Conservation (phyloP, 2,329 filamentous ascomycete genomes). For the Sporothrix curviconia region DNA sequence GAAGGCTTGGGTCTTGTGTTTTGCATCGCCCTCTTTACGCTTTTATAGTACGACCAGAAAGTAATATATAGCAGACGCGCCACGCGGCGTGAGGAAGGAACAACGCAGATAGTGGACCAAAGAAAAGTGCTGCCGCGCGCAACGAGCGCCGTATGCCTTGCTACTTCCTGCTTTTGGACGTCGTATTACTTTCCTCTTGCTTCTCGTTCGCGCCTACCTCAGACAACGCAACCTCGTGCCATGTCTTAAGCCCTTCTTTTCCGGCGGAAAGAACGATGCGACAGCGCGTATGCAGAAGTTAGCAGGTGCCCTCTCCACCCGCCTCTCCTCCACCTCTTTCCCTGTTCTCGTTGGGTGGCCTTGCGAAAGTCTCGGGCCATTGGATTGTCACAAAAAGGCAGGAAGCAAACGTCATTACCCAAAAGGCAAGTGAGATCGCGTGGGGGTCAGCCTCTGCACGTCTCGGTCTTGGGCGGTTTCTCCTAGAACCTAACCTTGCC, state of each 20-base stretch:
- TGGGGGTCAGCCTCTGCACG: too few relatives aligned
- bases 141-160: too few relatives aligned
- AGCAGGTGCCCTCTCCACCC: not conserved
- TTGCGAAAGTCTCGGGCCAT: not conserved
- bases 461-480: too few relatives aligned
- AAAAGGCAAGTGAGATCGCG: too few relatives aligned
- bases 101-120: not conserved
- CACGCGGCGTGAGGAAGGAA: constrained; percentile 1
- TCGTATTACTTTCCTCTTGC: not conserved
- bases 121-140: too few relatives aligned
- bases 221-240: too few relatives aligned
- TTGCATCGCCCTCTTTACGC: not conserved
- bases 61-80: not conserved
- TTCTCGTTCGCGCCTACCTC: too few relatives aligned
- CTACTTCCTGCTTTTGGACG: not conserved
- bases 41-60: not conserved
- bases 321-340: not conserved
- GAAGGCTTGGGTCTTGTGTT: not conserved
- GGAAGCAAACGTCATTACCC: not conserved
- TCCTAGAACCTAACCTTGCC: too few relatives aligned
- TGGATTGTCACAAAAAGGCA: not conserved
- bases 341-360: not conserved
- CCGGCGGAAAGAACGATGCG: not conserved
- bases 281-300: not conserved
- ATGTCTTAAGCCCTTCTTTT: not conserved